Percentiles rank a stretch among this genome's conserved stretches.
These are phyloP conservation scores for Choiromyces venosus DNA, from an alignment of 495 filamentous ascomycete genomes.

Conservation along the genomic window DNA sequence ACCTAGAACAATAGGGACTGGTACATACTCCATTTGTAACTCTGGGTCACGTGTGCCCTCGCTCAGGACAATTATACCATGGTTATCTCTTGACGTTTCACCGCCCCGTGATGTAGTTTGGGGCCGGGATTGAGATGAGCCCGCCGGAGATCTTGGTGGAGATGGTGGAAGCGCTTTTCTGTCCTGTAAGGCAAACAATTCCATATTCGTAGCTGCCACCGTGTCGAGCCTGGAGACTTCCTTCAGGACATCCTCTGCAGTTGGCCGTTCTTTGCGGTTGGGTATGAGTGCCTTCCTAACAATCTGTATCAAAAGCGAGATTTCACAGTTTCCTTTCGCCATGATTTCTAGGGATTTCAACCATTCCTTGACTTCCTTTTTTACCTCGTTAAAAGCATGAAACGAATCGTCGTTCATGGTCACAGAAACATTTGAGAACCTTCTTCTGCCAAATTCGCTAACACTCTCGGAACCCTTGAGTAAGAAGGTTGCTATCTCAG, in stretches of 20 bases:
- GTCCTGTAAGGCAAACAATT: background rate
- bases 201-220: background rate
- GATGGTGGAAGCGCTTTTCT: background rate
- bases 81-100: background rate
- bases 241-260: background rate
- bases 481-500: conserved; percentile 29
- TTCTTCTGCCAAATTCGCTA: conserved; percentile 5
- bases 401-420: background rate
- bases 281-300: background rate
- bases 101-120: background rate
- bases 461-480: background rate
- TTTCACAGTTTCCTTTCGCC: background rate
- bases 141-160: background rate
- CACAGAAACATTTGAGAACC: background rate
- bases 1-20: background rate
- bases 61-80: background rate
- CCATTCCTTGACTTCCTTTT: conserved; percentile 6
- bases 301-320: background rate
- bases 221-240: background rate
- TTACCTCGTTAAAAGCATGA: background rate
- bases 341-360: background rate
- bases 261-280: background rate
- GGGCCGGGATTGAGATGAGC: background rate
- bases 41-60: background rate
- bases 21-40: background rate